phyloP scores from a whole-genome alignment of 305 asterid genomes.

The Fraxinus angustifolia region DNA sequence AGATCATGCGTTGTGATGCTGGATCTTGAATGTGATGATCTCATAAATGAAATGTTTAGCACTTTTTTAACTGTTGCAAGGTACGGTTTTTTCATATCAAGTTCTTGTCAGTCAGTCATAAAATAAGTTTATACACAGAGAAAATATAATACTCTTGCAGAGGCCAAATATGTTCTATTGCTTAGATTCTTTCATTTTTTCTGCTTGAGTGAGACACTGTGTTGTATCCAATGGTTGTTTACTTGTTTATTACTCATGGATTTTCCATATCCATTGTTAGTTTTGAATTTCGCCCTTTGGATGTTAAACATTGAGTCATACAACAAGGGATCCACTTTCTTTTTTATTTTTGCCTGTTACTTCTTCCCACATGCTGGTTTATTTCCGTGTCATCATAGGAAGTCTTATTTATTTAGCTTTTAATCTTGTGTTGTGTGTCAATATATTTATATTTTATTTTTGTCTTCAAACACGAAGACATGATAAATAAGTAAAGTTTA shows the following conservation, averaged over 20 bases:
- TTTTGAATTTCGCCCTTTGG: slow-evolving; percentile 4
- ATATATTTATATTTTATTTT: slow-evolving; percentile 1
- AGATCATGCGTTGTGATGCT: slow-evolving; percentile 95
- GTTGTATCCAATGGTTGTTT: slow-evolving; percentile 9
- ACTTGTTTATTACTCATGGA: slow-evolving; percentile 4
- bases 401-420: neutral
- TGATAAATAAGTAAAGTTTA: slow-evolving; percentile 16
- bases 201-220: neutral
- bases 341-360: neutral
- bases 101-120: slow-evolving; percentile 15
- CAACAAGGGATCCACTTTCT: slow-evolving; percentile 6
- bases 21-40: slow-evolving; percentile 98
- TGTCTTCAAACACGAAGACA: neutral
- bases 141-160: neutral
- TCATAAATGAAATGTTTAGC: slow-evolving; percentile 76
- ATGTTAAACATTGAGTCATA: slow-evolving; percentile 11
- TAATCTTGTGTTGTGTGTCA: neutral
- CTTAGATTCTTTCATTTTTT: slow-evolving; percentile 13
- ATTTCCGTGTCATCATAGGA: neutral
- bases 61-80: slow-evolving; percentile 80
- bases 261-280: neutral
- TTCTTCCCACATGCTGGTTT: neutral
- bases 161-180: slow-evolving; percentile 4
- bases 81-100: slow-evolving; percentile 35
- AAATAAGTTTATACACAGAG: slow-evolving; percentile 6